Percentiles rank a stretch among this genome's conserved stretches.
Conservation (phyloP, 257 asterid genomes). For the Gentiana straminea region DNA sequence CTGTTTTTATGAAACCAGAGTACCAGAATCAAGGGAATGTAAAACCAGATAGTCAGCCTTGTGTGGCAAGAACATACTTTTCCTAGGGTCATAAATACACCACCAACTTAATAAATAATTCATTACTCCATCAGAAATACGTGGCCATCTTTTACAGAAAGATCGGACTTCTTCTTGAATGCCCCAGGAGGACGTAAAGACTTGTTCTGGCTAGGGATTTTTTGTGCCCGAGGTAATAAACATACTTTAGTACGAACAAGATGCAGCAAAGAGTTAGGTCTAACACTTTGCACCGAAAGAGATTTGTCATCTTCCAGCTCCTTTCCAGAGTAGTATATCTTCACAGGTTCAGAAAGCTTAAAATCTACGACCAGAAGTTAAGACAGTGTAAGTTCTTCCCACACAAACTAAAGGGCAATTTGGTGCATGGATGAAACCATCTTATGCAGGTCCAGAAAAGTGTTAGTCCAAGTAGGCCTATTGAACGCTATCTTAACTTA, state of each 20-base stretch:
- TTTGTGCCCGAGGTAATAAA: conserved; percentile 84
- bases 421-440: no score
- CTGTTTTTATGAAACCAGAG: no score
- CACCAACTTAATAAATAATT: no score
- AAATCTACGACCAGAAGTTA: conserved; percentile 49
- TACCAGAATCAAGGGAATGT: no score
- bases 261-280: conserved; percentile 84
- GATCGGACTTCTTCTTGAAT: conserved; percentile 95
- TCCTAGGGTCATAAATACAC: no score
- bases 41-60: no score
- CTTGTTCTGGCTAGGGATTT: conserved; percentile 93
- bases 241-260: conserved; percentile 88
- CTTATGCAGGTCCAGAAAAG: no score
- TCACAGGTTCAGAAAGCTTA: conserved; percentile 85
- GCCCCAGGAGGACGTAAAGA: conserved; percentile 99
- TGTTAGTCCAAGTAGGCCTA: no score
- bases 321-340: conserved; percentile 65
- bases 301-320: conserved; percentile 86
- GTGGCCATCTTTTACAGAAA: conserved; percentile 95
- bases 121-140: conserved; percentile 84
- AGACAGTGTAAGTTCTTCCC: conserved; percentile 5
- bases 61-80: no score
- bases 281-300: conserved; percentile 70
- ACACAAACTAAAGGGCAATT: not conserved
- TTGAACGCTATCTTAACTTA: no score